phyloP scores from a whole-genome alignment of 2,329 filamentous ascomycete genomes.

The Trichoderma simmonsii region DNA sequence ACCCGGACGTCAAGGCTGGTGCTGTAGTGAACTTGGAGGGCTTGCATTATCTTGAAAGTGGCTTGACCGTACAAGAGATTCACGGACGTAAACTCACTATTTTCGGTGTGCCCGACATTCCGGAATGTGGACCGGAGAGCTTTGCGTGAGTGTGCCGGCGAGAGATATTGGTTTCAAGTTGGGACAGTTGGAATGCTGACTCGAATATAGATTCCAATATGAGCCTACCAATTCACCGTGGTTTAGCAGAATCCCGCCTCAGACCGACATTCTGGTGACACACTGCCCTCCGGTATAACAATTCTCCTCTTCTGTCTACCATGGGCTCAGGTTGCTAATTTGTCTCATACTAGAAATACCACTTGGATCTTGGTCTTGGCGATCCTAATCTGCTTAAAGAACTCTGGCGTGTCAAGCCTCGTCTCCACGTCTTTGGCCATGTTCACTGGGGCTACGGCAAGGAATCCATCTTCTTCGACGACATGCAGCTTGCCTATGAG shows the following conservation, averaged over 20 bases:
- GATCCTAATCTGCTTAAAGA: conserved; percentile 69
- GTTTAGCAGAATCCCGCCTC: conserved; percentile 65
- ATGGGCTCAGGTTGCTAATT: neutral
- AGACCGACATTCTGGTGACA: conserved; percentile 76
- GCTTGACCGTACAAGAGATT: conserved; percentile 61
- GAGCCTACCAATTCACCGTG: conserved; percentile 63
- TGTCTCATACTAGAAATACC: conserved; percentile 49
- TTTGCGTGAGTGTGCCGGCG: conserved; percentile 49
- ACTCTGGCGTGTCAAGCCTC: conserved; percentile 69
- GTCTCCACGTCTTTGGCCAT: conserved; percentile 81
- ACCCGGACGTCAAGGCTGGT: conserved; percentile 52
- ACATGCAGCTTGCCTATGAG: conserved; percentile 69
- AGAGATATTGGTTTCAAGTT: neutral
- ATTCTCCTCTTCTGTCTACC: conserved; percentile 16
- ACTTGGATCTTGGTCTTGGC: conserved; percentile 67
- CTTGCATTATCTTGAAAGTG: conserved; percentile 74
- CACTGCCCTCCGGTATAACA: conserved; percentile 67
- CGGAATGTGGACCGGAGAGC: conserved; percentile 65
- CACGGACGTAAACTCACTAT: conserved; percentile 54
- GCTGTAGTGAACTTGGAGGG: conserved; percentile 61
- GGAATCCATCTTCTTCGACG: conserved; percentile 71
- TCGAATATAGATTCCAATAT: conserved; percentile 65
- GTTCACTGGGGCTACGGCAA: conserved; percentile 72
- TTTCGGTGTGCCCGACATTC: conserved; percentile 80
- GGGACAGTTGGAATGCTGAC: neutral